Conservation (phyloP, 2,329 filamentous ascomycete genomes). For the Thelonectria olida region DNA sequence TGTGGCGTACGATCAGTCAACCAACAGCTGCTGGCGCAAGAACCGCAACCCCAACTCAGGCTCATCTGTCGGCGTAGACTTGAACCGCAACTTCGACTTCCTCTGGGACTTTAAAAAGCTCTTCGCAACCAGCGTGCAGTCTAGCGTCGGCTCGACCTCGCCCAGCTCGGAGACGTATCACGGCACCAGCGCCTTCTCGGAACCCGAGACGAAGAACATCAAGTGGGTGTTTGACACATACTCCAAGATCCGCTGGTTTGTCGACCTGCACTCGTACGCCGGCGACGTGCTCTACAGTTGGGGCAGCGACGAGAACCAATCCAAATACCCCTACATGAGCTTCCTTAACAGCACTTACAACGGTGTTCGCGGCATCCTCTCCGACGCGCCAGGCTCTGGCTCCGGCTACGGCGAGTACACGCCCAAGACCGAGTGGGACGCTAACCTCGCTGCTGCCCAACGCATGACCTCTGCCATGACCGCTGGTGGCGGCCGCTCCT, state of each 20-base stretch:
- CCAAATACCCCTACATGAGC: slow-evolving; percentile 53
- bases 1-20: slow-evolving; percentile 56
- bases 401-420: slow-evolving; percentile 53
- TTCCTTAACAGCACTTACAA: slow-evolving; percentile 61
- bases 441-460: slow-evolving; percentile 43
- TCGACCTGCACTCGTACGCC: slow-evolving; percentile 62
- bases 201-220: slow-evolving; percentile 62
- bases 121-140: slow-evolving; percentile 49
- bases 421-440: slow-evolving; percentile 41
- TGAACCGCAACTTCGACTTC: slow-evolving; percentile 64
- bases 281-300: slow-evolving; percentile 62
- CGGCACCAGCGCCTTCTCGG: slow-evolving; percentile 58
- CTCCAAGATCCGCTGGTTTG: slow-evolving; percentile 60
- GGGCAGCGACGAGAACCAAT: slow-evolving; percentile 60
- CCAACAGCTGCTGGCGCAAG: slow-evolving; percentile 59
- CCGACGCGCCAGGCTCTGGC: slow-evolving; percentile 44
- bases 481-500: slow-evolving; percentile 41
- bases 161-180: slow-evolving; percentile 56
- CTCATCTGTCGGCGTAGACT: slow-evolving; percentile 51
- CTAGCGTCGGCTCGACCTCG: slow-evolving; percentile 45
- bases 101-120: slow-evolving; percentile 60
- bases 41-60: slow-evolving; percentile 55
- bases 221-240: slow-evolving; percentile 60
- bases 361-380: slow-evolving; percentile 54
- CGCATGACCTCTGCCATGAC: slow-evolving; percentile 44